Conservation (phyloP, 176 grass and related monocot genomes). For the Avena atlantica region DNA sequence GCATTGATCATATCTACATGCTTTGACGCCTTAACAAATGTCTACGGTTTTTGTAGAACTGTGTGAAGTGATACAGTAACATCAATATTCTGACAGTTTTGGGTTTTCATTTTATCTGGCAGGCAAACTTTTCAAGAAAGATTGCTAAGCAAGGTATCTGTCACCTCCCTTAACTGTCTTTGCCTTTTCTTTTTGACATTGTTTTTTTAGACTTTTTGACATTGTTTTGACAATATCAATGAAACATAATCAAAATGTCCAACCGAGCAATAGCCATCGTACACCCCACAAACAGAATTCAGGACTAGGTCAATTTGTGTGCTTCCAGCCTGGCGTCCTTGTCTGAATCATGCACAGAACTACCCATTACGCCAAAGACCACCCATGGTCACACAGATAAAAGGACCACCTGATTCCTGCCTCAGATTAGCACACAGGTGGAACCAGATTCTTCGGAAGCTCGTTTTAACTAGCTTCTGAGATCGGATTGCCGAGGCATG, state of each 20-base stretch:
- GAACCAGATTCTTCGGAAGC: neutral
- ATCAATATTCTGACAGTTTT: neutral
- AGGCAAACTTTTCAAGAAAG: neutral
- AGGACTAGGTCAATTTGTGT: conserved; percentile 18
- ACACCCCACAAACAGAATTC: neutral
- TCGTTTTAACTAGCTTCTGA: neutral
- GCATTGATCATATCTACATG: neutral
- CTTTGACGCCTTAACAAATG: neutral
- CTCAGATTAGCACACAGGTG: neutral
- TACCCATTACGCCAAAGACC: neutral
- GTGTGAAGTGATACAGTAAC: neutral
- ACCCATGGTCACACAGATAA: neutral
- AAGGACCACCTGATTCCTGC: neutral
- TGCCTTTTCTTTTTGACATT: neutral
- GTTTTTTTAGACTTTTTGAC: neutral
- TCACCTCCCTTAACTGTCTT: neutral
- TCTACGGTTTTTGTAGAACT: neutral
- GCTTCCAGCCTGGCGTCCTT: neutral
- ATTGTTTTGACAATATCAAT: neutral
- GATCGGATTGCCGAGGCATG: conserved; percentile 2
- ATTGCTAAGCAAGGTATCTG: neutral
- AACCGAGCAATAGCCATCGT: neutral
- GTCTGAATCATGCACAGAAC: neutral
- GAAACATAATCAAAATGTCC: neutral
- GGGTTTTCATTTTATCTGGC: neutral